A percentile compares a stretch with the other conserved stretches of the same genome.
phyloP scores from a whole-genome alignment of 164 flowering plant genomes.

The Akebia trifoliata region DNA sequence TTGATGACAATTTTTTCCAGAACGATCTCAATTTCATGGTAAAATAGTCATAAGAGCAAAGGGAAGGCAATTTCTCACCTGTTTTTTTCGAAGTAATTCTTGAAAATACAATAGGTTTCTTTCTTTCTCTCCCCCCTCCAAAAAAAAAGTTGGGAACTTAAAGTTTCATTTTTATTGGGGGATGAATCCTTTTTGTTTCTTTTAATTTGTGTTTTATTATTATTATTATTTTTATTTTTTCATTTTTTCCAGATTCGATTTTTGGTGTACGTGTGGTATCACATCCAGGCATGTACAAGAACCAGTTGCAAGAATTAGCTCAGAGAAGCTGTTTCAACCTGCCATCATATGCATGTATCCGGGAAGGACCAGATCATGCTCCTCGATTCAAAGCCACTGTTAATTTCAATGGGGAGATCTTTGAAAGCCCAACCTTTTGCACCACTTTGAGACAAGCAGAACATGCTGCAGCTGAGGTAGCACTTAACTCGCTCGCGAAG shows the following conservation, averaged over 20 bases:
- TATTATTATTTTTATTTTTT: neutral
- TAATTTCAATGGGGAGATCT: constrained; percentile 59
- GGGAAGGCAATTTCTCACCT: neutral
- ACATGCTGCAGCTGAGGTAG: constrained; percentile 66
- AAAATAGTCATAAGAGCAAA: no score
- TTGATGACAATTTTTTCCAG: neutral
- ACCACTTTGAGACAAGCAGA: constrained; percentile 58
- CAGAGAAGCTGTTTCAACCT: constrained; percentile 65
- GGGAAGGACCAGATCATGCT: constrained; percentile 76
- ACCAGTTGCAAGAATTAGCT: constrained; percentile 65
- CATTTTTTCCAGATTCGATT: neutral
- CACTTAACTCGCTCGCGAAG: constrained; percentile 41
- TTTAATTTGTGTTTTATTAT: neutral
- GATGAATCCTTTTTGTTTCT: neutral
- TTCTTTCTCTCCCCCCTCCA: no score
- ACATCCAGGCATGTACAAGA: constrained; percentile 49
- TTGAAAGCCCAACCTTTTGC: constrained; percentile 58
- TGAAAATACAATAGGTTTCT: neutral
- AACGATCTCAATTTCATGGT: no score
- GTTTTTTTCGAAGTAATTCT: neutral
- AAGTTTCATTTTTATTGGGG: neutral
- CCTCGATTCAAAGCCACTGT: constrained; percentile 67
- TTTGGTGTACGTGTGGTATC: neutral
- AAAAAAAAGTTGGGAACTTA: neutral
- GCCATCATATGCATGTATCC: constrained; percentile 59